Evolutionary conservation across 805 yeast genomes (phyloP), one percentile per base, ranked within the genome.

Genomic region (Starmerella cellae): DNA sequence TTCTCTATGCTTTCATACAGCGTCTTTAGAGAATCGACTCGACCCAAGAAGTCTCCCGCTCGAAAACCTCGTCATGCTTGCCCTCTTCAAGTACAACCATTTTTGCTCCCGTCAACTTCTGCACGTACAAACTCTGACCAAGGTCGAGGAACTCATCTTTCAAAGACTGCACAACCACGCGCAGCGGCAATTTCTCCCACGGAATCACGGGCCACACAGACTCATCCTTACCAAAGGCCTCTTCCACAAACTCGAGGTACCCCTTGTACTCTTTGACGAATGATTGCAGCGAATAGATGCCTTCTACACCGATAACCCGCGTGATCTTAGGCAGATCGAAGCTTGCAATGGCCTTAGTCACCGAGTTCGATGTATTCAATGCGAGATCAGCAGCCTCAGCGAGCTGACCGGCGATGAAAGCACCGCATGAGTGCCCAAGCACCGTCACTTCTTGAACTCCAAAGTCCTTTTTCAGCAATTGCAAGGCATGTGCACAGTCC

Each of bases 391-490:
- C 32, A 14, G 16, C 17, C 16, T n/a, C 18, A 13, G 39, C 36
- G 3, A 43, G 29, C 44, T 80, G 87, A 28, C 76, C 63, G 4
- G 69, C 62, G 37, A 81, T 55, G 1, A 81, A 75, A 1, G 87
- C 82, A 2, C 95, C 95, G 4, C 76, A 91, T 1, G 91, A 79
- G 60, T 83, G 94, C 0, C 94, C 95, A 10, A 73, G 64, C 0
- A 75, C 48, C 2, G 60, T 58, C 3, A 66, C 35, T 21, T 52
- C 31, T 3, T 44, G 37, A 14, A 71, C 50, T 5, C 52, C 45
- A 29, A 55, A 51, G 0, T 55, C 49, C 8, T 43, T 20, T 8
- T 46, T 39, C 3, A 60, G 39, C 19, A 52, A 41, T 20, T 48
- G 45, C 5, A 80, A 49, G 0, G 74, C 80, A 0, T 38, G 41